Evolutionary conservation across 805 yeast species (phyloP).

Genomic region (Candida fluviatilis): DNA sequence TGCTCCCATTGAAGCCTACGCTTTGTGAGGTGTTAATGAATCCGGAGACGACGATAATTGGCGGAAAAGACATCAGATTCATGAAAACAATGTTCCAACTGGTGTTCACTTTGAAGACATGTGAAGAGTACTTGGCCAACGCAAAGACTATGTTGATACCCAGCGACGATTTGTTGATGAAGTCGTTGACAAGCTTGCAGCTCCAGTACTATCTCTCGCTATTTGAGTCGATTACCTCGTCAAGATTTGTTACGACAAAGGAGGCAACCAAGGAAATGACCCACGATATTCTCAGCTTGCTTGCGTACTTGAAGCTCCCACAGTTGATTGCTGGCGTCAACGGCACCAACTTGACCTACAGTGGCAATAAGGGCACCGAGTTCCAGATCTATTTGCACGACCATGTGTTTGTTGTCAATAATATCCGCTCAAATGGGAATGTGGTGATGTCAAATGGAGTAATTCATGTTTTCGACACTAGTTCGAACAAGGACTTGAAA

Average conservation of each 20-base stretch:
- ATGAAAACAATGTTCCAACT: conserved; percentile 25
- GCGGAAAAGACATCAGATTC: conserved; percentile 22
- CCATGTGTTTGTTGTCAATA: neutral
- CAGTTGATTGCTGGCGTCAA: conserved; percentile 26
- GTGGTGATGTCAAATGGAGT: conserved; percentile 28
- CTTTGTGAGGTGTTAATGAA: conserved; percentile 34
- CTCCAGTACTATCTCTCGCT: conserved; percentile 25
- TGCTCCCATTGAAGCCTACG: conserved; percentile 33
- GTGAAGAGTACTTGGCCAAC: neutral
- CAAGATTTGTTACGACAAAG: conserved; percentile 20
- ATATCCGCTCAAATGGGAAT: neutral
- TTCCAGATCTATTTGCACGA: neutral
- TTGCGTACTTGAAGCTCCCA: conserved; percentile 22
- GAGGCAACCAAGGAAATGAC: conserved; percentile 29
- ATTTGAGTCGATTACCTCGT: conserved; percentile 13
- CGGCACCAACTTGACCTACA: conserved; percentile 16
- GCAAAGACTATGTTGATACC: conserved; percentile 30
- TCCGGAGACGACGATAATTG: conserved; percentile 19
- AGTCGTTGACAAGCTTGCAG: conserved; percentile 24
- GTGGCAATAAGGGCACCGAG: neutral
- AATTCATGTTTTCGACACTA: conserved; percentile 25
- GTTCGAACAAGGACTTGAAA: conserved; percentile 3
- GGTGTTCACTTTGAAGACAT: conserved; percentile 13
- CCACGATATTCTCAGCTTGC: conserved; percentile 21
- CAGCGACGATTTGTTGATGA: conserved; percentile 22